Percentiles rank a stretch among this genome's conserved stretches.
Evolutionary conservation across 2,329 filamentous ascomycete species (phyloP).

Genomic region (Colletotrichum sp.): DNA sequence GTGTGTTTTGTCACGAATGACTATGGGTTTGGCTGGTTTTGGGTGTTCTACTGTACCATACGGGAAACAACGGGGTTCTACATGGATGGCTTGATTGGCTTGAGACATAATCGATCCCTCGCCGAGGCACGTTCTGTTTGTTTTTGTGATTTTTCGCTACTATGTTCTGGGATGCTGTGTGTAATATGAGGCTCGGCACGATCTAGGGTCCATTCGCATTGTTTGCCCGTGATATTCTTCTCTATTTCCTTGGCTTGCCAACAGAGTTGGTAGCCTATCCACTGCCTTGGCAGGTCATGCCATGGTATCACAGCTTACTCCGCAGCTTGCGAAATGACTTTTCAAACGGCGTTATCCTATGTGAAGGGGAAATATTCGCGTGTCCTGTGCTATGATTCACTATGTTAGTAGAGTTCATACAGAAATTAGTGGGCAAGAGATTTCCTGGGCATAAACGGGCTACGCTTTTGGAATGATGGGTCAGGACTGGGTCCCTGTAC

Average conservation of each 20-base stretch:
- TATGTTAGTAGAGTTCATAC: neutral
- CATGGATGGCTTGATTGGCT: constrained; percentile 28
- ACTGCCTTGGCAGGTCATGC: neutral
- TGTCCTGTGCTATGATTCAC: neutral
- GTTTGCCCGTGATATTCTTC: neutral
- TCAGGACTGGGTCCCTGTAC: neutral
- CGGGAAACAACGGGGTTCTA: constrained; percentile 41
- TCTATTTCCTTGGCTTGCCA: neutral
- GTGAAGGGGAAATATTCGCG: neutral
- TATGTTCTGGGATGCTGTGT: neutral
- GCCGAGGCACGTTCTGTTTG: constrained; percentile 20
- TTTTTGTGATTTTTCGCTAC: neutral
- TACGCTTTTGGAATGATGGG: neutral
- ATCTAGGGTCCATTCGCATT: neutral
- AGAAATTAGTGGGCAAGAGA: neutral
- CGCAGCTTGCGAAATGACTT: neutral
- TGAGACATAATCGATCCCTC: constrained; percentile 22
- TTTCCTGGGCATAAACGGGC: neutral
- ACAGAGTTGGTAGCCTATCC: neutral
- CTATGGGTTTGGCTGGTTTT: constrained; percentile 48
- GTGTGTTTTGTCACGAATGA: constrained; percentile 45
- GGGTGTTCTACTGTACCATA: constrained; percentile 49
- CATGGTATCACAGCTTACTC: neutral
- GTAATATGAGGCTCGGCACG: neutral
- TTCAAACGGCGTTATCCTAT: neutral